phyloP scores from a whole-genome alignment of 768 basidiomycete species.

The Boletus reticuloceps region DNA sequence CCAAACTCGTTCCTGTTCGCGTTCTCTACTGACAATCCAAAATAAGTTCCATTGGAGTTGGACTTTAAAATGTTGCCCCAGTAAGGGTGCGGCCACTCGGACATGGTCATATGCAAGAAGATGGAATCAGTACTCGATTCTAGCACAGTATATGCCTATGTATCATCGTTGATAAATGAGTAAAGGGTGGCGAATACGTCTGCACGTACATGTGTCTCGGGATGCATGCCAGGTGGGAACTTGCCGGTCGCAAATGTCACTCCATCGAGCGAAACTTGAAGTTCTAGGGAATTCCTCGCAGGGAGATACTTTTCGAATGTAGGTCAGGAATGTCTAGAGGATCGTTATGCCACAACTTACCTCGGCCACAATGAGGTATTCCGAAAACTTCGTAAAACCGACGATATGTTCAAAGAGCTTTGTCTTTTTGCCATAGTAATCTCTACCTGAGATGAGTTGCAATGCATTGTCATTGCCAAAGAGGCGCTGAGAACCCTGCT shows the following conservation, averaged over 20 bases:
- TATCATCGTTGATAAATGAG: background rate
- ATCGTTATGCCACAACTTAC: slow-evolving; percentile 40
- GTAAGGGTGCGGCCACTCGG: slow-evolving; percentile 63
- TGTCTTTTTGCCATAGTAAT: slow-evolving; percentile 69
- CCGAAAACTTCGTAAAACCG: slow-evolving; percentile 95
- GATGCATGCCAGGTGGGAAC: slow-evolving; percentile 90
- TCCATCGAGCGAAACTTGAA: slow-evolving; percentile 94
- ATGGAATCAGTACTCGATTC: slow-evolving; percentile 92
- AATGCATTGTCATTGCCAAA: slow-evolving; percentile 62
- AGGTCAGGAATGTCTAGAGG: slow-evolving; percentile 9
- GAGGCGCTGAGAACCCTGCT: slow-evolving; percentile 71
- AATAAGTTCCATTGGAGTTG: slow-evolving; percentile 98
- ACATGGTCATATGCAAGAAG: slow-evolving; percentile 96
- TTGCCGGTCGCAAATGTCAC: slow-evolving; percentile 76
- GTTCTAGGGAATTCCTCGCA: slow-evolving; percentile 58
- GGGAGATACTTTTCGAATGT: slow-evolving; percentile 44
- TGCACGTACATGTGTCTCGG: slow-evolving; percentile 80
- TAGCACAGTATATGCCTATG: slow-evolving; percentile 86
- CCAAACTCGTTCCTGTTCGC: slow-evolving; percentile 89
- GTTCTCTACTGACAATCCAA: slow-evolving; percentile 78
- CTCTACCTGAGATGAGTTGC: slow-evolving; percentile 72
- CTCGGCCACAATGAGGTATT: slow-evolving; percentile 94
- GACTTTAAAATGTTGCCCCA: slow-evolving; percentile 95
- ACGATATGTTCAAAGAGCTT: slow-evolving; percentile 85
- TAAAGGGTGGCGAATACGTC: background rate